phyloP scores from a whole-genome alignment of 352 stramenopile species.

The Globisporangium sylvaticum region DNA sequence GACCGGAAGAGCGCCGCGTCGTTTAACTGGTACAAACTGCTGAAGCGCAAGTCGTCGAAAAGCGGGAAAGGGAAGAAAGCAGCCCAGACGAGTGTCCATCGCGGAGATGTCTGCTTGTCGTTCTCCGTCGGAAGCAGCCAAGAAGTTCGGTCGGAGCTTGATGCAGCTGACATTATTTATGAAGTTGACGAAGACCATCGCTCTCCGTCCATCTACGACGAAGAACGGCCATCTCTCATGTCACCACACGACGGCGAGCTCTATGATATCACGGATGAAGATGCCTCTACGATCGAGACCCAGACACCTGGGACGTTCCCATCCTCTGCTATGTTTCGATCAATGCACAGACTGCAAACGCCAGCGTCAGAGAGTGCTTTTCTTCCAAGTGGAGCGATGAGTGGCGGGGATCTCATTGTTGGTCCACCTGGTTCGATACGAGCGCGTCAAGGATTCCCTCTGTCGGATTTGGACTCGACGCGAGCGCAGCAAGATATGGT shows the following conservation, averaged over 20 bases:
- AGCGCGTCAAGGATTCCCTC: conserved; percentile 37
- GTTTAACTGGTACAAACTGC: conserved; percentile 87
- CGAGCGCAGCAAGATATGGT: conserved; percentile 53
- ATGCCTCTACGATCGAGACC: conserved; percentile 26
- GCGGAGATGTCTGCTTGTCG: conserved; percentile 69
- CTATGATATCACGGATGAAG: conserved; percentile 40
- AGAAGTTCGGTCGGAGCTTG: conserved; percentile 63
- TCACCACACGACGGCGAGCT: conserved; percentile 35
- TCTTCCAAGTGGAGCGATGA: conserved; percentile 16
- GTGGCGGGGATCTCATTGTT: conserved; percentile 19
- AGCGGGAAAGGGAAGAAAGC: conserved; percentile 41
- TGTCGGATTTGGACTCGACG: conserved; percentile 51
- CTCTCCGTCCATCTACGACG: conserved; percentile 24
- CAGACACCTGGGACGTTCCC: conserved; percentile 42
- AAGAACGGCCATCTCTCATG: conserved; percentile 20
- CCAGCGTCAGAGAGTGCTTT: conserved; percentile 31
- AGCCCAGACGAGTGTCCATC: conserved; percentile 54
- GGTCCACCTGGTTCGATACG: conserved; percentile 34
- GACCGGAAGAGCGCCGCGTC: conserved; percentile 66
- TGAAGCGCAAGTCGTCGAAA: conserved; percentile 73
- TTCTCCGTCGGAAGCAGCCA: conserved; percentile 86
- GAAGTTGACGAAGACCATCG: conserved; percentile 26
- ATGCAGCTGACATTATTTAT: conserved; percentile 29
- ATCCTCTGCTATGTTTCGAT: conserved; percentile 46
- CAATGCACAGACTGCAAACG: conserved; percentile 67